Conservation (phyloP, 768 basidiomycete genomes). For the Rubroboletus satanas region DNA sequence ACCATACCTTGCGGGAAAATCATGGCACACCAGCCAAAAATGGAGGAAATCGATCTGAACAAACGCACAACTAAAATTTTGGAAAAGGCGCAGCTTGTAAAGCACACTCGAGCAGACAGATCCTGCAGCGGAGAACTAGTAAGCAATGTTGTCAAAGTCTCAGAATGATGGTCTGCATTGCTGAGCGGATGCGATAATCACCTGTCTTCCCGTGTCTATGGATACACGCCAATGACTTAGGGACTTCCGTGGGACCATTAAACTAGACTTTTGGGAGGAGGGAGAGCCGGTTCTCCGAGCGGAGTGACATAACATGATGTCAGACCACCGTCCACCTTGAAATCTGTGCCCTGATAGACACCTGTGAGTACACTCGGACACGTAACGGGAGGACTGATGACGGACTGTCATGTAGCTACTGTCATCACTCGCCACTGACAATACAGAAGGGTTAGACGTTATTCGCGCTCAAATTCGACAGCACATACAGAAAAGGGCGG, state of each 20-base stretch:
- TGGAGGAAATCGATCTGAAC: neutral
- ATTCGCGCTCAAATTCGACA: neutral
- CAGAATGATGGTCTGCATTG: neutral
- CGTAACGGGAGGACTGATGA: conserved; percentile 5
- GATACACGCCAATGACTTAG: neutral
- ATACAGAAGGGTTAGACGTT: conserved; percentile 3
- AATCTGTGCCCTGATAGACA: conserved; percentile 70
- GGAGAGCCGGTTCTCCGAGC: conserved; percentile 65
- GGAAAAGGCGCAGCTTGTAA: neutral
- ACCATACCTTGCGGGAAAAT: neutral
- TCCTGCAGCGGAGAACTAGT: no score
- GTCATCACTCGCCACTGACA: conserved; percentile 84
- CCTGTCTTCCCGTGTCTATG: neutral
- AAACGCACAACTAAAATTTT: neutral
- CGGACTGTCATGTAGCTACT: conserved; percentile 93
- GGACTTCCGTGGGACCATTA: conserved; percentile 4
- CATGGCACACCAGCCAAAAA: neutral
- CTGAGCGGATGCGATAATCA: neutral
- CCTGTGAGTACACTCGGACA: neutral
- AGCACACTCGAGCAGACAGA: neutral
- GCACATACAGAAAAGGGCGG: conserved; percentile 86
- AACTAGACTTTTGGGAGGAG: conserved; percentile 68
- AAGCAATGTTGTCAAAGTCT: neutral
- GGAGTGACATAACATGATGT: conserved; percentile 91
- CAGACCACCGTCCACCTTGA: conserved; percentile 94